Evolutionary conservation across 1,284 basidiomycete genomes (phyloP), one percentile per base, ranked within the genome.

Genomic region (Moesziomyces aphidis): DNA sequence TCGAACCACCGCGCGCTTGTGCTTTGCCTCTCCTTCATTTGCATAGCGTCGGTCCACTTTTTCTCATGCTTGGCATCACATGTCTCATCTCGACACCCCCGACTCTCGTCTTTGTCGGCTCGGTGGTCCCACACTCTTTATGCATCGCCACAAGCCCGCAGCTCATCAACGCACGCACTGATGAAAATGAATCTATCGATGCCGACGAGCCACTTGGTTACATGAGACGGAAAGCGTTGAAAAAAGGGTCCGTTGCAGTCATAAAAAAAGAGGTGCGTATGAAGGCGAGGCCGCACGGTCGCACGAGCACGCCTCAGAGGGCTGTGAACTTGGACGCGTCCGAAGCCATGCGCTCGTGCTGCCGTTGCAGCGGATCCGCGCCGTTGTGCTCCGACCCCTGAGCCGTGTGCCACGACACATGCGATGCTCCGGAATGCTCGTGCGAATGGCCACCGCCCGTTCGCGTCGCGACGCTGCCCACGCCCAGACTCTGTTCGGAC

Each of bases 341-440:
- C 17, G 62, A 54, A 13, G 47, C 22, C 21, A 24, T 49, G 17
- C 19, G 47, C 15, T 24, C 23, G 28, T 49, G 47, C 24, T n/a
- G 39, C 39, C 39, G 15, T 19, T 42, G 39, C 39, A 42, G 39
- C 19, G 39, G 17, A 19, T 17, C 39, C 28, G 49, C 26, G 11
- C 49, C 43, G 15, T 55, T 50, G 51, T 65, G 68, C 13, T 55
- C 5, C n/a, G 57, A 60, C 4, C 54, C 57, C 11, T 62, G 50
- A 5, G 62, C 72, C 4, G 72, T 73, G 34, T 76, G 74, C 70
- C 71, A 77, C 1, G 70, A 63, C 17, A 58, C 49, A 11, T 48
- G 49, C 22, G 70, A 73, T 5, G 58, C 60, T 11, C 51, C 62
- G 0, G 70, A 73, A n/a, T 39, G 50, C 51, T 76, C 70, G 31